Evolutionary conservation across 768 basidiomycete species (phyloP).

Genomic region (Suillus weaverae): DNA sequence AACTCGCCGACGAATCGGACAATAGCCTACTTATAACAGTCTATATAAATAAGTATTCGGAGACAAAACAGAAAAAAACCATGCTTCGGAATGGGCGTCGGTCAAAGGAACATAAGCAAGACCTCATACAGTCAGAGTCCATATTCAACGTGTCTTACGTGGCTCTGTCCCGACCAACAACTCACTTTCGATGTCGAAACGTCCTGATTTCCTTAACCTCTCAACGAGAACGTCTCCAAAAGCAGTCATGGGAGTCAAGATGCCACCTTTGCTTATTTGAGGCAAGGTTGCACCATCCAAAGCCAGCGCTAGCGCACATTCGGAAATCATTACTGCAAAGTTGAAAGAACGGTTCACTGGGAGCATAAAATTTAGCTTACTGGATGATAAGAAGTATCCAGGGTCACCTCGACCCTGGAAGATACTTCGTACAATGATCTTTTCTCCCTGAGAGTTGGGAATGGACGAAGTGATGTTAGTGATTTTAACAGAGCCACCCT

Average conservation of each 20-base stretch:
- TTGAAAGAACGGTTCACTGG: neutral
- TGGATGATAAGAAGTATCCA: slow-evolving; percentile 61
- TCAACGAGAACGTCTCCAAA: slow-evolving; percentile 75
- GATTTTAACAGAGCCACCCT: slow-evolving; percentile 59
- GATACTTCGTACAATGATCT: slow-evolving; percentile 52
- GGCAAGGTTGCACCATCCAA: slow-evolving; percentile 59
- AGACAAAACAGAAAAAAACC: neutral
- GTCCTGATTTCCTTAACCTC: slow-evolving; percentile 58
- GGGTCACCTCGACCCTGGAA: slow-evolving; percentile 76
- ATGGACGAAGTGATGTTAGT: slow-evolving; percentile 72
- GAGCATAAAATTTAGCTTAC: slow-evolving; percentile 36
- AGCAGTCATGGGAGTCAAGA: slow-evolving; percentile 82
- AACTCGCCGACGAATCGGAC: neutral
- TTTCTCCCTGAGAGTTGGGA: slow-evolving; percentile 39
- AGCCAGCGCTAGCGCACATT: slow-evolving; percentile 73
- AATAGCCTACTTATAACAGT: neutral
- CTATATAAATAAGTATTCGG: neutral
- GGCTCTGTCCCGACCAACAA: slow-evolving; percentile 28
- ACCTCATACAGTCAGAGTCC: neutral
- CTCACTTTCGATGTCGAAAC: slow-evolving; percentile 56
- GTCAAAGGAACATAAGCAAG: neutral
- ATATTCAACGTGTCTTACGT: slow-evolving; percentile 13
- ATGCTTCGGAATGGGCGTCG: no score
- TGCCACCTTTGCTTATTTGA: slow-evolving; percentile 55
- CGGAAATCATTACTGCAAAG: slow-evolving; percentile 68